Evolutionary conservation across 1,284 basidiomycete species (phyloP), one percentile per base, ranked within the genome.

Genomic region (Boletus holoroseus): DNA sequence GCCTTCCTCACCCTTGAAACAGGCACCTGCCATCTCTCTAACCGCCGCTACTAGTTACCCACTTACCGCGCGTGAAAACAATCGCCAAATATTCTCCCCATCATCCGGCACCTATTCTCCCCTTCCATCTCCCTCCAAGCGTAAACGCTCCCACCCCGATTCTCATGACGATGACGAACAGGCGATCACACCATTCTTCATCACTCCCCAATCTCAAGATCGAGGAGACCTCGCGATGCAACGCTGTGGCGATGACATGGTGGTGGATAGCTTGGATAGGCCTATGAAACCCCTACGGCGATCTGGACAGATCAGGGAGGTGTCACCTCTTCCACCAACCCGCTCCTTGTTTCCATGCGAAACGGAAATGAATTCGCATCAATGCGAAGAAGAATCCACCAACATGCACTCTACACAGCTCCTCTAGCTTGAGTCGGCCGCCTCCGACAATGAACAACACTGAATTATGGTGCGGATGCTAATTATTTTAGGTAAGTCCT

Each of bases 241-340:
- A 55, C 47, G 59, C 45, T 43, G 57, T 55, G 49, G 47, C 58
- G 56, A 66, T 61, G 65, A 49, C 49, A 69, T 68, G 65, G 49
- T 44, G 15, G 55, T 69, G 51, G 65, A 67, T 46, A 46, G 42
- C 44, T 46, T 28, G 44, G 44, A 46, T 55, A 69, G 64, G 22
- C 67, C 66, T 48, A 62, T 69, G 64, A 70, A 68, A 67, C 67
- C 64, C 55, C 57, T 67, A 45, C 64, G 68, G 61, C 58, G 64
- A 59, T 66, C 67, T 58, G 48, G 55, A 51, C 65, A 60, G 62
- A 66, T 56, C 59, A 57, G 65, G 59, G 57, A 57, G 44, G 26
- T 60, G 54, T 56, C 66, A 54, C 31, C 62, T 60, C 56, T 54
- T 61, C 45, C 58, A 57, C 59, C 49, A 49, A 41, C 44, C 50